Evolutionary conservation across 164 flowering plant species (phyloP).

Genomic region (Piper longum): DNA sequence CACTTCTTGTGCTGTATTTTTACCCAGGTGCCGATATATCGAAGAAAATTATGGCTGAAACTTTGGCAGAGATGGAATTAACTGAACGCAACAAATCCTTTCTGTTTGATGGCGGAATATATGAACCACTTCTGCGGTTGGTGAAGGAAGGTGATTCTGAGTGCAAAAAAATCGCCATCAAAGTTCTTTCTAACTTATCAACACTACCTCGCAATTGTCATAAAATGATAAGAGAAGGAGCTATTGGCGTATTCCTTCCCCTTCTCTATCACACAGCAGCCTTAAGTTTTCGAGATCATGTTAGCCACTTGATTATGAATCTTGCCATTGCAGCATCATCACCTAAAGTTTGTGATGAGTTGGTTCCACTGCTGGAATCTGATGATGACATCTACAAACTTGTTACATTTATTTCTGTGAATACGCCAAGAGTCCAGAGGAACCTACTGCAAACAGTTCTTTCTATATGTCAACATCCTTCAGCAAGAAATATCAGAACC

Average conservation of each 20-base stretch:
- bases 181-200: conserved; percentile 50
- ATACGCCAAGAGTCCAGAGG: conserved; percentile 34
- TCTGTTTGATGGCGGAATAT: conserved; percentile 40
- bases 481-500: conserved; percentile 29
- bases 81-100: conserved; percentile 43
- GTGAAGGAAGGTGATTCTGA: conserved; percentile 24
- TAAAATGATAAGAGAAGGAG: conserved; percentile 49
- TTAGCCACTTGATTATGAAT: conserved; percentile 42
- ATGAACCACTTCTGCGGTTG: conserved; percentile 36
- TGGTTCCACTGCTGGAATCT: conserved; percentile 35
- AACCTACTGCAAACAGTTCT: conserved; percentile 37
- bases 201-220: conserved; percentile 39
- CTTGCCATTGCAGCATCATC: conserved; percentile 36
- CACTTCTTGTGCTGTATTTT: conserved; percentile 1
- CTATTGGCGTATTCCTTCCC: conserved; percentile 27
- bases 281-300: conserved; percentile 28
- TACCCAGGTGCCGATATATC: conserved; percentile 44
- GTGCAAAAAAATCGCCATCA: conserved; percentile 27
- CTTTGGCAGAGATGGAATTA: conserved; percentile 61
- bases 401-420: conserved; percentile 30
- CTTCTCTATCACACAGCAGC: conserved; percentile 34
- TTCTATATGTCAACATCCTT: conserved; percentile 41
- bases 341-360: conserved; percentile 17
- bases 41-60: conserved; percentile 34
- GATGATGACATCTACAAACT: conserved; percentile 44